Conservation (phyloP, 768 basidiomycete genomes). For the Clavaria fumosa region DNA sequence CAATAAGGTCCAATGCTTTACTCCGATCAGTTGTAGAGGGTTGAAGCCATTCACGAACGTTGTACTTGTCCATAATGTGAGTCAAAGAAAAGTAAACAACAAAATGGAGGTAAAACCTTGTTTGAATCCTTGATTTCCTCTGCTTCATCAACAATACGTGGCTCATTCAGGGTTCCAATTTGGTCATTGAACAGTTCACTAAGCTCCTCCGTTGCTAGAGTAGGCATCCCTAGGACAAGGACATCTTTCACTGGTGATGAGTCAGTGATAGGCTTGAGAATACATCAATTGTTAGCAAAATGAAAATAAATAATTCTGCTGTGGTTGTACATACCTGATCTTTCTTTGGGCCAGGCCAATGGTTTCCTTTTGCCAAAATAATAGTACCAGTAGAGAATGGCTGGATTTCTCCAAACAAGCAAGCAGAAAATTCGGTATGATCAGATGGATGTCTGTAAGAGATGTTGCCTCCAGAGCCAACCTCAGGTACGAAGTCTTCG, state of each 20-base stretch:
- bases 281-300: not conserved
- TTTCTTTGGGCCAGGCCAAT: conserved; percentile 3
- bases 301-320: conserved; percentile 3
- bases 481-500: not conserved
- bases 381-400: conserved; percentile 2
- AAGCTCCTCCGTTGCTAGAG: not conserved
- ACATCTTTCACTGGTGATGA: conserved; percentile 5
- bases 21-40: not conserved
- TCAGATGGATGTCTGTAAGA: not conserved
- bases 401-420: conserved; percentile 7
- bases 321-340: not conserved
- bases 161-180: not conserved
- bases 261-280: conserved; percentile 1
- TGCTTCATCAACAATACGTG: not conserved
- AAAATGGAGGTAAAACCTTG: not conserved
- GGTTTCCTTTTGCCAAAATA: conserved; percentile 8
- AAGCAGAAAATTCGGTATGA: not conserved
- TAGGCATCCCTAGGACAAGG: conserved; percentile 3
- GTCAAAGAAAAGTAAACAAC: not conserved
- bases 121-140: not conserved
- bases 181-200: conserved; percentile 4
- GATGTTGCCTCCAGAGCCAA: not conserved
- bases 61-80: not conserved
- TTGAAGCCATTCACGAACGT: not conserved
- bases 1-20: not conserved